Conservation (phyloP, 1,284 basidiomycete species). For the Uromyces viciae-fabae region DNA sequence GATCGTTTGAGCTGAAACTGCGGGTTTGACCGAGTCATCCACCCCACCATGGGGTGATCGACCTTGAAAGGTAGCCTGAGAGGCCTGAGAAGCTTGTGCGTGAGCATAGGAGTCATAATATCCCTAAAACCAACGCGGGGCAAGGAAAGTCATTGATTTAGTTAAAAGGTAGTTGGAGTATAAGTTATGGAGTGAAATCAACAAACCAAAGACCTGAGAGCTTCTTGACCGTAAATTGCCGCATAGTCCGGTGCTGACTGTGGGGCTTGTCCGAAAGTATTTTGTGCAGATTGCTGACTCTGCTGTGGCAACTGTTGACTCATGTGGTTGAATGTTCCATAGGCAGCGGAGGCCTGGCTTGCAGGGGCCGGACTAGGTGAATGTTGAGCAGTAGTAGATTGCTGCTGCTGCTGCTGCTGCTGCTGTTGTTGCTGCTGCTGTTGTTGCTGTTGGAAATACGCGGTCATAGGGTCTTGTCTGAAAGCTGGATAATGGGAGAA, state of each 20-base stretch:
- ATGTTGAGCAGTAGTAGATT: conserved; percentile 35
- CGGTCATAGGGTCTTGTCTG: conserved; percentile 39
- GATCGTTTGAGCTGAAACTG: conserved; percentile 21
- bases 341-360: conserved; percentile 24
- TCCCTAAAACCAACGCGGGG: not conserved
- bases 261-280: conserved; percentile 30
- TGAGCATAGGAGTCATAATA: conserved; percentile 44
- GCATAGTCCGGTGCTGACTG: conserved; percentile 42
- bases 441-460: conserved; percentile 36
- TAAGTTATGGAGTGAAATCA: not conserved
- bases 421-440: conserved; percentile 33
- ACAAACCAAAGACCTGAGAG: conserved; percentile 35
- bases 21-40: conserved; percentile 28
- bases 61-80: conserved; percentile 35
- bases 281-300: conserved; percentile 34
- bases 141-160: not conserved
- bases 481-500: conserved; percentile 41
- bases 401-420: conserved; percentile 44
- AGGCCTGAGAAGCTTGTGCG: conserved; percentile 39
- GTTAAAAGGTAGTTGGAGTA: not conserved
- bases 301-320: conserved; percentile 41
- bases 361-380: conserved; percentile 34
- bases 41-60: conserved; percentile 38
- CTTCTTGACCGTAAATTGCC: conserved; percentile 39
- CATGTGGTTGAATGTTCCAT: conserved; percentile 39